phyloP scores from a whole-genome alignment of 1,284 basidiomycete genomes.

The Phellopilus nigrolimitatus region DNA sequence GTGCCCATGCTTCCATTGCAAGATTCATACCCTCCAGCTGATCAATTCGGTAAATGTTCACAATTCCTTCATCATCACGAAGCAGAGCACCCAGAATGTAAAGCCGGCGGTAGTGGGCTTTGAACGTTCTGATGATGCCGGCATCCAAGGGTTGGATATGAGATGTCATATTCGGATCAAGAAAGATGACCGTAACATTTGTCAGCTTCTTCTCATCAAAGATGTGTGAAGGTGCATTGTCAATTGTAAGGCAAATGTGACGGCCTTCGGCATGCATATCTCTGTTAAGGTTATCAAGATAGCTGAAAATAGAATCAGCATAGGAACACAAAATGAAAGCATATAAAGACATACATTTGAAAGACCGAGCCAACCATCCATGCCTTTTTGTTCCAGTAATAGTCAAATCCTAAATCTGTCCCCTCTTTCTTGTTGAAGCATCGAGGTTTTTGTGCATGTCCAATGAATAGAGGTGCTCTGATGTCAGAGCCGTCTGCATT shows the following conservation, averaged over 20 bases:
- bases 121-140: conserved; percentile 7
- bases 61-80: neutral
- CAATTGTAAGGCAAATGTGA: conserved; percentile 3
- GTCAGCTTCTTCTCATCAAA: neutral
- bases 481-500: conserved; percentile 33
- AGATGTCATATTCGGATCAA: conserved; percentile 10
- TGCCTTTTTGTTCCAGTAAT: conserved; percentile 32
- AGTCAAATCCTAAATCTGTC: conserved; percentile 28
- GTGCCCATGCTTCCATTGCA: neutral
- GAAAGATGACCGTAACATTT: conserved; percentile 2
- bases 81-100: neutral
- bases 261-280: neutral
- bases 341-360: conserved; percentile 28
- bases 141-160: conserved; percentile 15
- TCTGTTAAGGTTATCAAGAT: neutral
- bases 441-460: conserved; percentile 29
- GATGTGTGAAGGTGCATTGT: conserved; percentile 7
- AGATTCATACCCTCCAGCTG: conserved; percentile 12
- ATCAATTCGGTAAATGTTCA: conserved; percentile 7
- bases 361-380: conserved; percentile 34
- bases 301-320: neutral
- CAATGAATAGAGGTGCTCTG: conserved; percentile 31
- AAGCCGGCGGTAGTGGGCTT: conserved; percentile 3
- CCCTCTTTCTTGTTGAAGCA: conserved; percentile 28
- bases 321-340: neutral